phyloP scores from a whole-genome alignment of 768 basidiomycete species.

The Sistotremastrum suecicum region DNA sequence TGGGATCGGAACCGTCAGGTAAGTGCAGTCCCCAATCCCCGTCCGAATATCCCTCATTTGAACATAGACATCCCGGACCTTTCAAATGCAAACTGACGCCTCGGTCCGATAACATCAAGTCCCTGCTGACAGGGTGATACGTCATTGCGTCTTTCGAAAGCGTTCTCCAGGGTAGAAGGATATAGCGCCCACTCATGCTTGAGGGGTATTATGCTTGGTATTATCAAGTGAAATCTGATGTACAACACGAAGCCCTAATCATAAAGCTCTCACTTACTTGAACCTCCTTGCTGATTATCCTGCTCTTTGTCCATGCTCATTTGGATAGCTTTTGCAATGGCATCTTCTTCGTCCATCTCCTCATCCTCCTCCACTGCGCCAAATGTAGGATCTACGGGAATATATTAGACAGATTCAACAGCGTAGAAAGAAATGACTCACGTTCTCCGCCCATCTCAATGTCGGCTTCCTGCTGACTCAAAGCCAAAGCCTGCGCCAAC shows the following conservation, averaged over 20 bases:
- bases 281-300: conserved; percentile 11
- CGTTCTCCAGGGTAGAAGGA: too few species aligned
- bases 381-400: conserved; percentile 12
- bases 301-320: conserved; percentile 78
- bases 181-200: too few species aligned
- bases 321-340: conserved; percentile 79
- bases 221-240: too few species aligned
- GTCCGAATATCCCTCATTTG: too few species aligned
- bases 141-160: too few species aligned
- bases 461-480: conserved; percentile 45
- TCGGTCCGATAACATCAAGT: background rate
- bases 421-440: conserved; percentile 12
- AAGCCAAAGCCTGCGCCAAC: conserved; percentile 60
- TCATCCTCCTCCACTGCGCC: conserved; percentile 41
- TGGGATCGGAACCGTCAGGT: too few species aligned
- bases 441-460: conserved; percentile 38
- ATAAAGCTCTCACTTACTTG: too few species aligned
- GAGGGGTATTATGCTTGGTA: too few species aligned
- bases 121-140: too few species aligned
- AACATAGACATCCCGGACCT: background rate
- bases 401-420: background rate
- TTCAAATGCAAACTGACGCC: background rate
- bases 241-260: too few species aligned
- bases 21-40: too few species aligned
- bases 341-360: conserved; percentile 73